Percentiles rank a stretch among this genome's conserved stretches.
Conservation (phyloP, 1,284 basidiomycete species). For the Papiliotrema laurentii region DNA sequence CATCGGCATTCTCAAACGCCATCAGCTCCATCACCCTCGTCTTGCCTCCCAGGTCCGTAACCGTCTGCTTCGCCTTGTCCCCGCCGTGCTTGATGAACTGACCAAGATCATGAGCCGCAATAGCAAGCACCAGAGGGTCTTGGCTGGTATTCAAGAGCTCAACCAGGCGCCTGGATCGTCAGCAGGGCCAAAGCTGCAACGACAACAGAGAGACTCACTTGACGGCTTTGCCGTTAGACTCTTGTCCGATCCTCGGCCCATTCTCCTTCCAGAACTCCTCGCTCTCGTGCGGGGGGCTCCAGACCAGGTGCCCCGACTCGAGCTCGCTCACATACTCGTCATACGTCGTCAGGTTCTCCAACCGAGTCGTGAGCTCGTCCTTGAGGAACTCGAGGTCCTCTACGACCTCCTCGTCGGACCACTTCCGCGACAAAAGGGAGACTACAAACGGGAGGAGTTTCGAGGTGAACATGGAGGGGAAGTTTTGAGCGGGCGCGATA, state of each 20-base stretch:
- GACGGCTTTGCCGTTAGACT: slow-evolving; percentile 71
- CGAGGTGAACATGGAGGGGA: slow-evolving; percentile 87
- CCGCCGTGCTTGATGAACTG: slow-evolving; percentile 82
- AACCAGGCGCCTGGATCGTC: slow-evolving; percentile 59
- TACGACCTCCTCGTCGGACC: slow-evolving; percentile 88
- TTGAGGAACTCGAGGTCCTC: slow-evolving; percentile 85
- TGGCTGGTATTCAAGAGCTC: slow-evolving; percentile 64
- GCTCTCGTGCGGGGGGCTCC: slow-evolving; percentile 92
- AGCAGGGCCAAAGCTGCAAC: not conserved
- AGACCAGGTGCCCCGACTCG: slow-evolving; percentile 81
- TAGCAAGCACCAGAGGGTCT: slow-evolving; percentile 73
- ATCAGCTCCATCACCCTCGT: slow-evolving; percentile 90
- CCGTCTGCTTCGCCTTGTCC: slow-evolving; percentile 77
- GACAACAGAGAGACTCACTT: slow-evolving; percentile 54
- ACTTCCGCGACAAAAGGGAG: slow-evolving; percentile 79
- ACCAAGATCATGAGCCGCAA: slow-evolving; percentile 87
- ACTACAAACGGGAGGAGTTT: slow-evolving; percentile 80
- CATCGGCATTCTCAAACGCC: slow-evolving; percentile 79
- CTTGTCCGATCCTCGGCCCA: slow-evolving; percentile 77
- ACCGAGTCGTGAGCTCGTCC: slow-evolving; percentile 72
- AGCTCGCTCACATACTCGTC: slow-evolving; percentile 94
- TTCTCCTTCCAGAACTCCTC: slow-evolving; percentile 99
- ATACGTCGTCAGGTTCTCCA: slow-evolving; percentile 91
- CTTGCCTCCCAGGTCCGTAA: slow-evolving; percentile 82
- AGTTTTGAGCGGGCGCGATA: slow-evolving; percentile 58